These are phyloP conservation scores for Xylaria bambusicola DNA, from an alignment of 495 filamentous ascomycete species.

Conservation along the genomic window DNA sequence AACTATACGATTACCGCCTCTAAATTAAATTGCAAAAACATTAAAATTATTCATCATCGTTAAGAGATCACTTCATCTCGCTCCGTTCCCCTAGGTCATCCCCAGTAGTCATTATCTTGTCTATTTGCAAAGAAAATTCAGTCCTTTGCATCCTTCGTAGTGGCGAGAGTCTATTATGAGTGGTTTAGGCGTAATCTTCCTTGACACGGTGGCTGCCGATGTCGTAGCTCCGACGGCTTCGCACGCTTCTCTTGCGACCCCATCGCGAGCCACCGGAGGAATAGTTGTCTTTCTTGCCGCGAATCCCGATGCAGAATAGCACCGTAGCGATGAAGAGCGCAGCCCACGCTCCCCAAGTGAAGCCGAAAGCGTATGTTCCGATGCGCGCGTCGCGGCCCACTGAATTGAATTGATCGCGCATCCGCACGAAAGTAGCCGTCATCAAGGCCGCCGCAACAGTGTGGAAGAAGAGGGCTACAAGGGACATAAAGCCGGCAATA, in stretches of 20 bases:
- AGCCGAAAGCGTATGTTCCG: conserved; percentile 75
- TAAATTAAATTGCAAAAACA: too few relatives aligned
- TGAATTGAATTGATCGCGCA: conserved; percentile 66
- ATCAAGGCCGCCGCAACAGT: conserved; percentile 52
- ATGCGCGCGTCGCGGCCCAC: conserved; percentile 60
- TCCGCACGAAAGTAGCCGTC: conserved; percentile 69
- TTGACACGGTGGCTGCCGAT: conserved; percentile 58
- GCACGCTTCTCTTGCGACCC: conserved; percentile 38
- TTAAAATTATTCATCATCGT: too few relatives aligned
- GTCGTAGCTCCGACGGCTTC: conserved; percentile 48
- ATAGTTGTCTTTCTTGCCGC: conserved; percentile 13
- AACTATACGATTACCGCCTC: too few relatives aligned
- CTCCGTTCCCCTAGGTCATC: too few relatives aligned
- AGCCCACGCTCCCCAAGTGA: conserved; percentile 79
- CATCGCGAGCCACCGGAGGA: conserved; percentile 27
- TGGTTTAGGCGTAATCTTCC: conserved; percentile 63
- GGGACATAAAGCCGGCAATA: conserved; percentile 41
- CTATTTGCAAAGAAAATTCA: too few relatives aligned
- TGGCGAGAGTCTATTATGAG: too few relatives aligned
- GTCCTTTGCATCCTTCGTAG: too few relatives aligned
- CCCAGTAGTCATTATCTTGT: too few relatives aligned
- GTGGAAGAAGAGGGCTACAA: conserved; percentile 46
- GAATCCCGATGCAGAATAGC: conserved; percentile 64
- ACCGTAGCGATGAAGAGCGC: conserved; percentile 70
- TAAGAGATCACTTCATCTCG: too few relatives aligned